Percentiles rank a stretch among this genome's conserved stretches.
phyloP scores from a whole-genome alignment of 2,329 filamentous ascomycete species.

The Cladophialophora psammophila region DNA sequence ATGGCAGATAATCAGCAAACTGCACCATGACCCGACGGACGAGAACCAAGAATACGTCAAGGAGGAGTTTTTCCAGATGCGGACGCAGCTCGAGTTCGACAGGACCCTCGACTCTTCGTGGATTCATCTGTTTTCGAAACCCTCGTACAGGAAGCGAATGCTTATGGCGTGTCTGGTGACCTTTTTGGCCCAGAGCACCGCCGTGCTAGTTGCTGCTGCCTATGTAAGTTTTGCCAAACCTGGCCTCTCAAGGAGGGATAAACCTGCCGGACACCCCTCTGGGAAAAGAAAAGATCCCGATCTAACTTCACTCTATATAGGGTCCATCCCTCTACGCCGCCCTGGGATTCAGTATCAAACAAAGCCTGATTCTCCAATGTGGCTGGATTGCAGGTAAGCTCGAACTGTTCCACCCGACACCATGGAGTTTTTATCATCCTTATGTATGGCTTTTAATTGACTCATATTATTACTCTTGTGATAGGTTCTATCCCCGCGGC shows the following conservation, averaged over 20 bases:
- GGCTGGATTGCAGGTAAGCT: slow-evolving; percentile 10
- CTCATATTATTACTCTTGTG: slow-evolving; percentile 4
- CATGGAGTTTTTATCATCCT: neutral
- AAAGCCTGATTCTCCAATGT: slow-evolving; percentile 17
- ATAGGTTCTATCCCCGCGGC: slow-evolving; percentile 4
- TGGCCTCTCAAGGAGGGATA: no score
- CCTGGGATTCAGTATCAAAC: slow-evolving; percentile 51
- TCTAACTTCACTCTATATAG: slow-evolving; percentile 41
- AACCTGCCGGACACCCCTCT: neutral
- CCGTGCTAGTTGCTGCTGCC: slow-evolving; percentile 49
- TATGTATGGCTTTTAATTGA: slow-evolving; percentile 24
- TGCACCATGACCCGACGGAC: slow-evolving; percentile 19
- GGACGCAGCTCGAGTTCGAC: slow-evolving; percentile 22
- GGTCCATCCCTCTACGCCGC: slow-evolving; percentile 53
- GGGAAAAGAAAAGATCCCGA: neutral
- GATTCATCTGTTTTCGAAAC: slow-evolving; percentile 14
- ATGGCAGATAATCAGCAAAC: slow-evolving; percentile 13
- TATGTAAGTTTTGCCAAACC: slow-evolving; percentile 2
- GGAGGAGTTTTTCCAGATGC: slow-evolving; percentile 34
- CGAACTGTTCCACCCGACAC: neutral
- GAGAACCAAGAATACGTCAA: slow-evolving; percentile 19
- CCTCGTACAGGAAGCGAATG: slow-evolving; percentile 22
- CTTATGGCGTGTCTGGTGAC: slow-evolving; percentile 11
- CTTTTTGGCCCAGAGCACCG: slow-evolving; percentile 40
- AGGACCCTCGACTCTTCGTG: slow-evolving; percentile 12